Evolutionary conservation across 2,329 filamentous ascomycete species (phyloP), one percentile per base, ranked within the genome.

Genomic region (Torrubiella hemipterigena): DNA sequence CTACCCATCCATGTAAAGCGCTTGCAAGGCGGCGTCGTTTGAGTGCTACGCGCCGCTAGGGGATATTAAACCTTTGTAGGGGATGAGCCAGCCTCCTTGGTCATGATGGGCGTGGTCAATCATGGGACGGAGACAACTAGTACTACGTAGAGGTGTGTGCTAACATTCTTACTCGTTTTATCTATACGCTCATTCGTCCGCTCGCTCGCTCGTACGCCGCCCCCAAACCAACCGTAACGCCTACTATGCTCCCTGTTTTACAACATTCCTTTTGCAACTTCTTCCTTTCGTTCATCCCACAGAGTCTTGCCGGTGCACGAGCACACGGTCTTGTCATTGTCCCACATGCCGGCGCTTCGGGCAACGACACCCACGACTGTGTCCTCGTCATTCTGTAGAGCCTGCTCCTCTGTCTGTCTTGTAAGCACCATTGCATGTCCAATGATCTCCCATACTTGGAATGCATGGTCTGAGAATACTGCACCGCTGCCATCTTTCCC

Each of bases 321-420:
- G 55, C 91, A 98, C 6, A 98, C 89, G 27, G 83, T 94, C 69
- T 96, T 98, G 53, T 95, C 85, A 47, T 98, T 94, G 55, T 95
- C 89, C 91, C 91, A 98, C 38, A 94, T 81, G n/a, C 91, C 91
- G 12, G 91, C 89, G 55, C 87, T 95, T 50, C 91, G 69, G 29
- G 91, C 91, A 58, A 98, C 84, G 31, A 98, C 87, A 7, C 91
- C 91, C 3, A 94, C 83, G 30, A 95, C 64, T 14, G 86, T 94
- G 52, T 93, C 75, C 33, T 77, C 69, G 50, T 94, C 83, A 43
- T 94, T 87, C 45, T 67, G 66, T 44, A 78, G 59, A 49, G 71
- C 66, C 34, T 63, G 64, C 10, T 37, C 41, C 2, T 76, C 70
- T 35, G 63, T 62, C 54, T 76, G 65, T 38, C 52, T 77, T 27